Evolutionary conservation across 148 eudicot species (phyloP), one percentile per base, ranked within the genome.

Genomic region (Bassia scoparia): DNA sequence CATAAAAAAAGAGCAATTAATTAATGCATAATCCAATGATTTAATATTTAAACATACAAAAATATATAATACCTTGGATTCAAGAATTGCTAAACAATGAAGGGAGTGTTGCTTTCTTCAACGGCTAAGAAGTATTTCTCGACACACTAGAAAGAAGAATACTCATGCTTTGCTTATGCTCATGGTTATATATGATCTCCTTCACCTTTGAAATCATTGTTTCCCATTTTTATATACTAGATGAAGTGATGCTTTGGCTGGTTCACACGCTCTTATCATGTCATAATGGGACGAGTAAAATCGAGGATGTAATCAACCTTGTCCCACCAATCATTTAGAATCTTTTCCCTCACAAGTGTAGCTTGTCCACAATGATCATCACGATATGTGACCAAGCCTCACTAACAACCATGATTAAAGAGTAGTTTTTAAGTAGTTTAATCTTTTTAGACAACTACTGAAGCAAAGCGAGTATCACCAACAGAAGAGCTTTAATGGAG

Each of bases 21-120:
- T 37, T 37, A 37, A 37, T 37, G 41, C 7, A 46, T 46, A 9
- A 9, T 46, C 12, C 2, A 4, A 46, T 46, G 15, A 55, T 63
- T 17, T 3, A 58, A 2, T 23, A 15, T 18, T 18, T 2, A 52
- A 48, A 34, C 23, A 16, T 41, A 55, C n/a, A n/a, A n/a, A 30
- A 14, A 17, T 3, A 14, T 2, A 18, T n/a, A 29, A 59, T 54
- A 79, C 73, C 66, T 72, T 56, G n/a, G 70, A 76, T 76, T 11
- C 73, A 52, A 2, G 74, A 79, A 46, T 83, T 50, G 80, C 78
- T 15, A 79, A 59, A 18, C 73, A 72, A 58, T 79, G 78, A 26
- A 76, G 70, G 70, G 64, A n/a, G 82, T 76, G 23, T 37, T 68
- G 3, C 50, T 73, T n/a, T 83, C 73, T 69, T 80, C 79, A 77